Evolutionary conservation across 2,329 filamentous ascomycete species (phyloP), one percentile per base, ranked within the genome.

Genomic region (Diaporthe velutina): DNA sequence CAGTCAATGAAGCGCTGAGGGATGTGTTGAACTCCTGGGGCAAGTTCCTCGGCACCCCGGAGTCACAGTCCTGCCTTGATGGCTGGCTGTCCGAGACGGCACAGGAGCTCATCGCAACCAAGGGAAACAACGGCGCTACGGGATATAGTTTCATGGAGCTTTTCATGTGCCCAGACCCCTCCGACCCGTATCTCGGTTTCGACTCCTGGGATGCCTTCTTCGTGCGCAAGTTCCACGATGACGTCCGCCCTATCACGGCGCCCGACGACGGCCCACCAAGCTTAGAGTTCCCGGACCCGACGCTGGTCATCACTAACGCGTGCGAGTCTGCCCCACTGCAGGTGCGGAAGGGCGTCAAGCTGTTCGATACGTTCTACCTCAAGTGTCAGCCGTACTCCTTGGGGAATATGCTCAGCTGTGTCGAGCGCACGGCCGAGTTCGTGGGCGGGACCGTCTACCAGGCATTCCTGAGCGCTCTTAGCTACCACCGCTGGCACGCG

Each of bases 171-270:
- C 61, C 64, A 4, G n/a, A 48, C 81, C 84, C 0, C 84, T 82
- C 38, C 88, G 89, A 0, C 86, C 84, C 70, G 86, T 78, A 86
- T 77, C 79, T 84, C 74, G 90, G 90, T 22, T 92, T 84, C 82
- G 87, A 83, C 50, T 90, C 88, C 0, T 92, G 90, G 90, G 90
- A 92, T 76, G 82, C 88, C 75, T 92, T 91, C 84, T 92, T 92
- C 83, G 91, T 88, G 0, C 85, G 90, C 17, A 72, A 82, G 3
- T 88, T 91, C 76, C 83, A 80, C 7, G 82, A 86, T 4, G 83
- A 81, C 13, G 83, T 87, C 7, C 85, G 90, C 0, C 90, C 90
- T 0, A 80, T 91, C 8, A 87, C 86, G 0, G 70, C 45, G 17
- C 70, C 70, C n/a, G 70, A 72, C 45, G 70, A 64, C 10, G 54